These are phyloP conservation scores for Murraya koenigii DNA, from an alignment of 345 rosid species.

Conservation along the genomic window DNA sequence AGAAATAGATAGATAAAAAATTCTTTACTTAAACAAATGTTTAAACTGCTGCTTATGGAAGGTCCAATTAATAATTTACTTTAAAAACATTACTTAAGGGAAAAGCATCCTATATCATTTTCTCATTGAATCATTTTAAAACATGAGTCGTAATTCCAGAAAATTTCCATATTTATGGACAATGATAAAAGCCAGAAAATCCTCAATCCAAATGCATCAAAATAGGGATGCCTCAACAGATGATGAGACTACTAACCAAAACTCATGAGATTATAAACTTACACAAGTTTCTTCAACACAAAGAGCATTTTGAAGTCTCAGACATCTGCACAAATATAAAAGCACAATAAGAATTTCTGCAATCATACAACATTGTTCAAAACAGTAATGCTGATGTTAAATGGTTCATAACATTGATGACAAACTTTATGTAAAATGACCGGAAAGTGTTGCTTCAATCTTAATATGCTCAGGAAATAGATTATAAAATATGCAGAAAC, in stretches of 20 bases:
- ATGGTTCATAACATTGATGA: neutral
- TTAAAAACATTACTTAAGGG: neutral
- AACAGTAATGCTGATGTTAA: neutral
- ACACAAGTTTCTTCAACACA: conserved; percentile 74
- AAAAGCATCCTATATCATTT: neutral
- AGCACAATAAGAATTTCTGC: neutral
- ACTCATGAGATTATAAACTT: conserved; percentile 29
- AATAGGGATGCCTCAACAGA: neutral
- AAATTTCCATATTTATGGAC: neutral
- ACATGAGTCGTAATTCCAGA: neutral
- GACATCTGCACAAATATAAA: conserved; percentile 49
- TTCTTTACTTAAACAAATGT: neutral
- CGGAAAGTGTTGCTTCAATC: neutral
- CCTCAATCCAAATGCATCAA: conserved; percentile 3
- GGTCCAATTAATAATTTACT: neutral
- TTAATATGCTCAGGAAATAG: neutral
- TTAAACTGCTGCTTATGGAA: neutral
- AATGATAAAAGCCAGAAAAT: neutral
- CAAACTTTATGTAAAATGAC: neutral
- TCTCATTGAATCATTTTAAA: neutral
- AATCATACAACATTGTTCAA: neutral
- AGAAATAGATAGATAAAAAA: neutral
- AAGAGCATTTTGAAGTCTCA: conserved; percentile 80
- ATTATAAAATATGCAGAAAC: conserved; percentile 4
- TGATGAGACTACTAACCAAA: neutral